A percentile compares a stretch with the other conserved stretches of the same genome.
Evolutionary conservation across 1,284 basidiomycete species (phyloP).

Genomic region (Ustilago esculenta): DNA sequence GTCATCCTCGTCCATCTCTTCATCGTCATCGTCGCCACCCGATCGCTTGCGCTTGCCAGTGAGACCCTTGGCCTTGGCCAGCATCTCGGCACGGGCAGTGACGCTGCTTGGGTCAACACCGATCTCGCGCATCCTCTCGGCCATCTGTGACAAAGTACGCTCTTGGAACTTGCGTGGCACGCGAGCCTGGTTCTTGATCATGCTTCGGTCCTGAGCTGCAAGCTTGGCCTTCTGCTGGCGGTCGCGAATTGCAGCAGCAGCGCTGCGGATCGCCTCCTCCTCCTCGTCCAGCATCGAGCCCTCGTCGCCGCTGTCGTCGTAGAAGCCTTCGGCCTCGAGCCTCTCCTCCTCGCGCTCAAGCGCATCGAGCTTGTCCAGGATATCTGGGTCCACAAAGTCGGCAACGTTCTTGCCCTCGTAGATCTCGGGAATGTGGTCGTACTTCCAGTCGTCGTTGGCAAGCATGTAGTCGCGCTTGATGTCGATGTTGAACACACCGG

Average conservation of each 20-base stretch:
- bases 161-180: conserved; percentile 79
- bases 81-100: conserved; percentile 82
- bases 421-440: conserved; percentile 94
- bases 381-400: conserved; percentile 99
- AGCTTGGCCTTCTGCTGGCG: conserved; percentile 77
- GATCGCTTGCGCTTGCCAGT: conserved; percentile 74
- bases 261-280: conserved; percentile 82
- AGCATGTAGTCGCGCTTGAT: conserved; percentile 83
- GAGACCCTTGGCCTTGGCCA: conserved; percentile 79
- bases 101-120: conserved; percentile 89
- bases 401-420: conserved; percentile 98
- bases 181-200: conserved; percentile 86
- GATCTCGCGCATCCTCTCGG: conserved; percentile 80
- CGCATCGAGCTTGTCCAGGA: conserved; percentile 93
- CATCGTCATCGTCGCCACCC: conserved; percentile 69
- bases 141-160: conserved; percentile 87
- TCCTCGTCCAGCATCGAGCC: conserved; percentile 86
- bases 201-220: conserved; percentile 84
- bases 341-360: conserved; percentile 96
- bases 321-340: conserved; percentile 92
- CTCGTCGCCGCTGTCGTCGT: conserved; percentile 82
- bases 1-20: conserved; percentile 67
- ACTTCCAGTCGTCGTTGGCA: conserved; percentile 91
- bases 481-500: conserved; percentile 66
- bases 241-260: conserved; percentile 74